Percentiles rank a stretch among this genome's conserved stretches.
Conservation (phyloP, 2,329 filamentous ascomycete species). For the Xylaria sp. region DNA sequence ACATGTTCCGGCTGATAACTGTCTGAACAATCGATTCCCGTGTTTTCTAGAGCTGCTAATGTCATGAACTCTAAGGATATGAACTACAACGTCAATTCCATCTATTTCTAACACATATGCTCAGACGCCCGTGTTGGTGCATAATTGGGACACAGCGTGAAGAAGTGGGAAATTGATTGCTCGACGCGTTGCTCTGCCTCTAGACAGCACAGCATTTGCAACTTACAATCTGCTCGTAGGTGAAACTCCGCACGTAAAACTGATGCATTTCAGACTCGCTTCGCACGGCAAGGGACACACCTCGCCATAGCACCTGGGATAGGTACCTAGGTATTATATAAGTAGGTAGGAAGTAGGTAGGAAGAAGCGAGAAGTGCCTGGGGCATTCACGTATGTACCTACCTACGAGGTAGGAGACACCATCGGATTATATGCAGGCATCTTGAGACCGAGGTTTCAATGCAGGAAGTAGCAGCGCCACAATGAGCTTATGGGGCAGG, state of each 20-base stretch:
- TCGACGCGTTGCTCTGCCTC: background rate
- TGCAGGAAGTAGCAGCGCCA: slow-evolving; percentile 19
- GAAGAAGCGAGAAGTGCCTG: background rate
- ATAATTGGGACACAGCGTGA: background rate
- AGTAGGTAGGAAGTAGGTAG: too few species aligned
- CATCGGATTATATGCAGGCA: background rate
- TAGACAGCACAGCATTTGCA: background rate
- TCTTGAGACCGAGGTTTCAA: background rate
- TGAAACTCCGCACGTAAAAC: background rate
- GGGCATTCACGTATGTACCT: background rate
- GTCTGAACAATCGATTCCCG: background rate
- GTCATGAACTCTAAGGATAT: background rate
- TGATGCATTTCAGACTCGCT: background rate
- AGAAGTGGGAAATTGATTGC: background rate
- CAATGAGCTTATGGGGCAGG: background rate
- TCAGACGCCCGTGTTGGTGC: slow-evolving; percentile 1
- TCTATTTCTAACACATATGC: background rate
- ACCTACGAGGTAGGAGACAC: background rate
- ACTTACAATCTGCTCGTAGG: background rate
- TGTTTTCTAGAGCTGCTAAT: slow-evolving; percentile 8
- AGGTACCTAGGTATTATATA: too few species aligned
- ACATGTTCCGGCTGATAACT: background rate
- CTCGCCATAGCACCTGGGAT: background rate
- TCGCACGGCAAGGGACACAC: too few species aligned
- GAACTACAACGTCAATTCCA: background rate